Base-by-base conservation (phyloP, 108 stramenopile genomes). In the Fragilaria radians region DNA sequence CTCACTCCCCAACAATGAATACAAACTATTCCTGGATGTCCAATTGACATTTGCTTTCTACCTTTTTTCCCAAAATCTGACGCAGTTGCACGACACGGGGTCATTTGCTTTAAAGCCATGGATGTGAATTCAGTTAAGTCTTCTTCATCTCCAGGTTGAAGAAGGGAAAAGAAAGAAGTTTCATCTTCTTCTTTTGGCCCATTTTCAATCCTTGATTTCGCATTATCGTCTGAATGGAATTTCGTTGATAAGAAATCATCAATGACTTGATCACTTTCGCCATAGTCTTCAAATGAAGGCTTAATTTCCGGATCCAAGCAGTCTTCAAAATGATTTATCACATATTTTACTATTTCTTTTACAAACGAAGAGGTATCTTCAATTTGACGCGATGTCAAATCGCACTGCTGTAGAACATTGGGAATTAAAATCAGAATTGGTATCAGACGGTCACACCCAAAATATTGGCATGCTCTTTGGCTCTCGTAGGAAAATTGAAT, bases 11-110 rank as follows among this genome's bases (percentile, higher is more conserved):
- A 30, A 36, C 79, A 80, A 26, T 76, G 79, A 2, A 67, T 66
- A 52, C 79, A 80, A 22, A 68, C 60, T n/a, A 75, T 47, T n/a
- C 71, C 74, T 1, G 68, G 64, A 14, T 34, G 47, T 17, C 79
- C 79, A 5, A 75, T 36, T 30, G 53, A 47, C 29, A 70, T 59
- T 45, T 26, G 2, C 58, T 53, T 26, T 4, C 72, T 54, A 33
- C 62, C 52, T 31, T 67, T 70, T 29, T 51, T 58, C 14, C 22
- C 62, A 11, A 50, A 19, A 32, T 80, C 74, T 0, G 62, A 67
- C 2, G 31, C 47, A 2, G 74, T 70, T 21, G 79, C 74, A 14
- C 59, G 47, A 19, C 57, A 68, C 4, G 67, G 31, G 1, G 70
- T 51, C 26, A 68, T 56, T 45, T 80, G 79, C 24, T 57, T 53